Base-by-base conservation (phyloP, 1,139 yeast species). In the Hanseniaspora sp. region DNA sequence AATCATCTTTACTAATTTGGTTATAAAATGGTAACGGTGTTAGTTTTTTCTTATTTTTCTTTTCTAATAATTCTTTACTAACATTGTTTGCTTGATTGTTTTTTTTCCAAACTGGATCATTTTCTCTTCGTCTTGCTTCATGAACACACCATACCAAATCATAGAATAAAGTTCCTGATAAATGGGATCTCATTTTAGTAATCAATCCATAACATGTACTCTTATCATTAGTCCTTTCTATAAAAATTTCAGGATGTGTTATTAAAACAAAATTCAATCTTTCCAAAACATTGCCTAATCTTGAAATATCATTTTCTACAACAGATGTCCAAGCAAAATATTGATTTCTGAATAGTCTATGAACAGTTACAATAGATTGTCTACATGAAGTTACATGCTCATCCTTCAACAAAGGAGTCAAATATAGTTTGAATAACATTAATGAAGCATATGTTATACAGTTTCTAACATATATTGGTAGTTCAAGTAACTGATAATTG, bases 121-220 rank as follows among this genome's bases (percentile, higher is more conserved):
- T 67, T 17, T 82, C 80, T 57, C 95, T 72, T 64, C 96, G 74
- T 66, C 95, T 74, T 0, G 96, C 96, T 65, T 90, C 96, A 67
- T 90, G 96, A 51, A 90, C 86, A 65, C 95, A 86, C 92, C 95
- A 88, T 18, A 90, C 92, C 56, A 90, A 74, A 68, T 90, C 97
- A 66, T 90, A 90, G 63, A 90, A 90, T 55, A 90, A 70, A 0
- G 96, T 87, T 0, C 95, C 95, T 0, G 96, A 86, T 62, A 90
- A 73, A 69, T 90, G 97, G 0, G 95, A 86, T 62, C 96, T 76
- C 95, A 88, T 90, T 56, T 94, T 74, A 1, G 86, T 78, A 49
- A 90, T 85, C 35, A 90, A 85, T 17, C 94, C 88, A 30, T 78
- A 79, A 28, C 54, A 51, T 3, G 48, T 44, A 23, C 31, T 18